Evolutionary conservation across 2,329 filamentous ascomycete species (phyloP).

Genomic region (Chrysoporthe cubensis): DNA sequence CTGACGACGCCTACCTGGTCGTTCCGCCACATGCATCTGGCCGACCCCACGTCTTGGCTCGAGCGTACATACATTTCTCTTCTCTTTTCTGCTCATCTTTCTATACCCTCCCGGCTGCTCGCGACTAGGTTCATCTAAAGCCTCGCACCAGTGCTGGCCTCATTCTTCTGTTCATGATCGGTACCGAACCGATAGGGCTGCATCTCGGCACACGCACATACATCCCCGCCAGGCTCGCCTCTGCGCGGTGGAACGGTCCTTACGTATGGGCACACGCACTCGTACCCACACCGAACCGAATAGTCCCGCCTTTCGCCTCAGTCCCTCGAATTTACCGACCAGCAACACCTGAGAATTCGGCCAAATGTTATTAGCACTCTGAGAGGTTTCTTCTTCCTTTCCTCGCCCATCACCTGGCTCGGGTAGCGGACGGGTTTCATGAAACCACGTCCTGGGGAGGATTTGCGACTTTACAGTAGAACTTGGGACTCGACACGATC

Average conservation of each 20-base stretch:
- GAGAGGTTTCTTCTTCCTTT: neutral
- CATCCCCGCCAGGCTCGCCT: neutral
- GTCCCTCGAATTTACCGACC: neutral
- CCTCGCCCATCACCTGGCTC: neutral
- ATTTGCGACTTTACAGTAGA: neutral
- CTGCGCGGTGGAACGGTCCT: conserved; percentile 7
- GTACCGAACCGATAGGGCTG: neutral
- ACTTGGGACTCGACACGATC: neutral
- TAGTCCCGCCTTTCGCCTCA: conserved; percentile 14
- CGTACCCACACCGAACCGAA: conserved; percentile 23
- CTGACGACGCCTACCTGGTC: conserved; percentile 3
- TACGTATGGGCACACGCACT: conserved; percentile 28
- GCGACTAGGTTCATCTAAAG: neutral
- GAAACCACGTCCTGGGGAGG: conserved; percentile 12
- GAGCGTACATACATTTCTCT: neutral
- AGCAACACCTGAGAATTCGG: conserved; percentile 9
- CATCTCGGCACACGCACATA: neutral
- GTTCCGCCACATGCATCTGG: neutral
- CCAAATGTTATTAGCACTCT: conserved; percentile 22
- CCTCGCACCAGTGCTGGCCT: neutral
- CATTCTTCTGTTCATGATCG: neutral
- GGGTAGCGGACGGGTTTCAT: neutral
- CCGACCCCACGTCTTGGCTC: neutral
- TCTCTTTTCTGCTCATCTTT: neutral
- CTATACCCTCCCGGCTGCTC: neutral